A percentile compares a stretch with the other conserved stretches of the same genome.
Evolutionary conservation across 495 filamentous ascomycete genomes (phyloP).

Genomic region (Jackrogersella minutella): DNA sequence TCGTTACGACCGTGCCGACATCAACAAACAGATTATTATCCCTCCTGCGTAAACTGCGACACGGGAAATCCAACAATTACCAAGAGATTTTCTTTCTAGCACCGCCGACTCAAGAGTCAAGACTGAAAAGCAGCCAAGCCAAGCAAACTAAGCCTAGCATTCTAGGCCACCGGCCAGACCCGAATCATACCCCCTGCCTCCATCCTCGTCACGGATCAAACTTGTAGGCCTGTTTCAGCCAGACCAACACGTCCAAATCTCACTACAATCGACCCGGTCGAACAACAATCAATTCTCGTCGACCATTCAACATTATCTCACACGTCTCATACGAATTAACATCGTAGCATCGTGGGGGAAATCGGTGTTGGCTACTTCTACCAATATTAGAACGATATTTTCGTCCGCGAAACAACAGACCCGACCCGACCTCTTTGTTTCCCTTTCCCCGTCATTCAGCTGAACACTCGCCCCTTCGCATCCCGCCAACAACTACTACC

Average conservation of each 20-base stretch:
- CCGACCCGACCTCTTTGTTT: constrained; percentile 14
- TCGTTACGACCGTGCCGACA: constrained; percentile 11
- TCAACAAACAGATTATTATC: constrained; percentile 5
- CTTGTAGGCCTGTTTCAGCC: constrained; percentile 57
- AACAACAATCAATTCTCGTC: constrained; percentile 22
- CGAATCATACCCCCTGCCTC: constrained; percentile 35
- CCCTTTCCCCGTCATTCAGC: too few species aligned
- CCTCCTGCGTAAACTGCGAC: constrained; percentile 15
- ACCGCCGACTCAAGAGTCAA: constrained; percentile 13
- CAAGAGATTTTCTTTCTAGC: constrained; percentile 10
- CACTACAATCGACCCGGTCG: constrained; percentile 19
- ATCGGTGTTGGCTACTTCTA: constrained; percentile 7
- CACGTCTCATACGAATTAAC: constrained; percentile 2
- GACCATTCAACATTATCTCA: background rate
- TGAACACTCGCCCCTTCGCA: too few species aligned
- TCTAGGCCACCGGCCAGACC: constrained; percentile 28
- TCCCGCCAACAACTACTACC: constrained; percentile 9
- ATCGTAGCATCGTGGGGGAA: constrained; percentile 16
- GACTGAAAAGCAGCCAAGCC: constrained; percentile 16
- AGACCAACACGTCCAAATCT: constrained; percentile 46
- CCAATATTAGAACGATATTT: constrained; percentile 10
- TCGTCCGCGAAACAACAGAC: constrained; percentile 20
- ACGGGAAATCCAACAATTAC: constrained; percentile 10
- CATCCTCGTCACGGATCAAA: constrained; percentile 46
- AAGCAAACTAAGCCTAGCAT: constrained; percentile 10